phyloP scores from a whole-genome alignment of 345 rosid species.

The Draba incana region DNA sequence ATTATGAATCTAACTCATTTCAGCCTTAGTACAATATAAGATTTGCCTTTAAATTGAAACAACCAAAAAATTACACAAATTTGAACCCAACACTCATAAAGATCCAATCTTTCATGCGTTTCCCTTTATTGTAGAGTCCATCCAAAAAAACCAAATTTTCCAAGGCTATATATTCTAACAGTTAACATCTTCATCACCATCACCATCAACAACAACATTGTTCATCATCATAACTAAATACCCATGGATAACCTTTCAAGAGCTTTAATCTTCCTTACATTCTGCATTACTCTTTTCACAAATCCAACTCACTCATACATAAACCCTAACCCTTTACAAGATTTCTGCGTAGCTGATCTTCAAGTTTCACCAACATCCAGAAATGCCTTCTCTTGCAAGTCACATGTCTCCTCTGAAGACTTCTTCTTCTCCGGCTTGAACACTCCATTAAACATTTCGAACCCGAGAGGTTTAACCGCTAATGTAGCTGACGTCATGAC shows the following conservation, averaged over 20 bases:
- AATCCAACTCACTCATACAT: slow-evolving; percentile 33
- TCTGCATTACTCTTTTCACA: slow-evolving; percentile 43
- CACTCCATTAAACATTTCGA: slow-evolving; percentile 57
- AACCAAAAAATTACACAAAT: slow-evolving; percentile 2
- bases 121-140: slow-evolving; percentile 16
- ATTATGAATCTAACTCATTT: slow-evolving; percentile 8
- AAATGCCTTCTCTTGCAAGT: slow-evolving; percentile 71
- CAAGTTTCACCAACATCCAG: slow-evolving; percentile 37
- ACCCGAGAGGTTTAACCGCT: slow-evolving; percentile 42
- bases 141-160: slow-evolving; percentile 12
- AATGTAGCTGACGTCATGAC: slow-evolving; percentile 47
- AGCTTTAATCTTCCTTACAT: slow-evolving; percentile 27
- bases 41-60: neutral
- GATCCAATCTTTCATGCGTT: slow-evolving; percentile 3
- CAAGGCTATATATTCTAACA: slow-evolving; percentile 23
- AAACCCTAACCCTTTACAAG: slow-evolving; percentile 63
- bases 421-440: slow-evolving; percentile 67
- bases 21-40: neutral
- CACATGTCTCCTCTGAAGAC: slow-evolving; percentile 54
- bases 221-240: slow-evolving; percentile 5
- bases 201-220: slow-evolving; percentile 9
- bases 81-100: slow-evolving; percentile 26
- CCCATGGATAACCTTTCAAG: slow-evolving; percentile 36
- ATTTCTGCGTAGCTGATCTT: slow-evolving; percentile 64
- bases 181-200: neutral